These are phyloP conservation scores for Diaporthe australafricana DNA, from an alignment of 2,329 filamentous ascomycete species.

Conservation along the genomic window DNA sequence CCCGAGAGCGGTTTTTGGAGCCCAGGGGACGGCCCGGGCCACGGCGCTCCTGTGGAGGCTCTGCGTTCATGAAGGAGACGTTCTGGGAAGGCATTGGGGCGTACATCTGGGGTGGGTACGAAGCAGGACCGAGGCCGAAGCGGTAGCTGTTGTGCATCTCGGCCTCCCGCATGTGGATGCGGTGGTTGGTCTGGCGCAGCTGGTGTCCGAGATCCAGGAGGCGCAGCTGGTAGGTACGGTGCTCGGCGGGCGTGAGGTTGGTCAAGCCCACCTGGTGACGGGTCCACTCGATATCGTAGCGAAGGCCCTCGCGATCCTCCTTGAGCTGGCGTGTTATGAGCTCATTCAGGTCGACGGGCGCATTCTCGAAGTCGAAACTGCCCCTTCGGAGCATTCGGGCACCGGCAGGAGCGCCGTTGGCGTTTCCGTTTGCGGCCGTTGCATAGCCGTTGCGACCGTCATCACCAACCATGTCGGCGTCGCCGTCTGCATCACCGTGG, in stretches of 20 bases:
- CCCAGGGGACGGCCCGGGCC: slow-evolving; percentile 35
- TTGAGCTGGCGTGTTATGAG: slow-evolving; percentile 51
- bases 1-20: slow-evolving; percentile 31
- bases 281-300: slow-evolving; percentile 57
- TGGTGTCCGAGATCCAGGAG: slow-evolving; percentile 57
- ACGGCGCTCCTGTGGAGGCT: slow-evolving; percentile 35
- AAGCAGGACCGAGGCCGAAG: neutral
- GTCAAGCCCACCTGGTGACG: slow-evolving; percentile 45
- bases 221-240: slow-evolving; percentile 55
- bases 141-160: slow-evolving; percentile 45
- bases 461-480: slow-evolving; percentile 7
- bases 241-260: slow-evolving; percentile 53
- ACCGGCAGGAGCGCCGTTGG: neutral
- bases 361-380: slow-evolving; percentile 32
- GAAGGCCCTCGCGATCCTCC: slow-evolving; percentile 56
- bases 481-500: slow-evolving; percentile 5
- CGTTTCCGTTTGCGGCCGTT: neutral
- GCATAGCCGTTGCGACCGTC: neutral
- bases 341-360: slow-evolving; percentile 43
- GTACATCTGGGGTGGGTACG: neutral
- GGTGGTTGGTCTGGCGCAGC: slow-evolving; percentile 55
- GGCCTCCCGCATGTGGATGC: slow-evolving; percentile 50
- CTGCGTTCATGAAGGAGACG: slow-evolving; percentile 25
- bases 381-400: neutral
- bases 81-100: neutral